Evolutionary conservation across 2,329 filamentous ascomycete genomes (phyloP).

Genomic region (Ampelomyces quisqualis): DNA sequence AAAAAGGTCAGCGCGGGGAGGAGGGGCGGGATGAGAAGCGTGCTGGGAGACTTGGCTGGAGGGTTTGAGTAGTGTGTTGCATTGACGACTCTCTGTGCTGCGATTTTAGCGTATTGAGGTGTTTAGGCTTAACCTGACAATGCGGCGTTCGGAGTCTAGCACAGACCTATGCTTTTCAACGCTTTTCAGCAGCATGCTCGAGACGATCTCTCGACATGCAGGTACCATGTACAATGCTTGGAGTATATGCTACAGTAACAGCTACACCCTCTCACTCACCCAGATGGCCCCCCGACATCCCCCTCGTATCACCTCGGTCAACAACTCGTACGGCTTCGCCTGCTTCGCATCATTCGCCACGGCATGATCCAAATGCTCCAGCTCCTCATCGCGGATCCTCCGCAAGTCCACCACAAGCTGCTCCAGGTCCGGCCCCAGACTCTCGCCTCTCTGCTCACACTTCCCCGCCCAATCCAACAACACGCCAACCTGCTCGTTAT

Average conservation of each 20-base stretch:
- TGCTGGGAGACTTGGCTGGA: slow-evolving; percentile 34
- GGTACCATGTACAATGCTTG: too few relatives aligned
- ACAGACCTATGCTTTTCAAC: too few relatives aligned
- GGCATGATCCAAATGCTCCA: slow-evolving; percentile 95
- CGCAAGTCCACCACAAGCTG: slow-evolving; percentile 72
- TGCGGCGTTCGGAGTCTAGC: too few relatives aligned
- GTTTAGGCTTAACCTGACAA: not conserved
- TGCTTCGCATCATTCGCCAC: slow-evolving; percentile 90
- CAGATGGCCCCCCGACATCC: slow-evolving; percentile 92
- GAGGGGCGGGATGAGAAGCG: slow-evolving; percentile 34
- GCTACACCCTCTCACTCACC: slow-evolving; percentile 78
- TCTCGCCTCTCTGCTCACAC: slow-evolving; percentile 75
- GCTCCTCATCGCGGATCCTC: slow-evolving; percentile 87
- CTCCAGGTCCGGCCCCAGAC: slow-evolving; percentile 74
- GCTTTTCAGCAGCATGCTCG: too few relatives aligned
- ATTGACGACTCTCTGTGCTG: not conserved
- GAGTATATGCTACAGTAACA: too few relatives aligned
- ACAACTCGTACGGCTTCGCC: slow-evolving; percentile 82
- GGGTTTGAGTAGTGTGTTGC: slow-evolving; percentile 38
- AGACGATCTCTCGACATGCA: too few relatives aligned
- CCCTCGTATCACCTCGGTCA: slow-evolving; percentile 84
- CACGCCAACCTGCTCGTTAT: slow-evolving; percentile 84
- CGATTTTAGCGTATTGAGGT: slow-evolving; percentile 1
- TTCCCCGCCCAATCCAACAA: slow-evolving; percentile 78
- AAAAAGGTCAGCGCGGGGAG: slow-evolving; percentile 43